Conservation (phyloP, 352 stramenopile species). For the Phytopythium aichiense region DNA sequence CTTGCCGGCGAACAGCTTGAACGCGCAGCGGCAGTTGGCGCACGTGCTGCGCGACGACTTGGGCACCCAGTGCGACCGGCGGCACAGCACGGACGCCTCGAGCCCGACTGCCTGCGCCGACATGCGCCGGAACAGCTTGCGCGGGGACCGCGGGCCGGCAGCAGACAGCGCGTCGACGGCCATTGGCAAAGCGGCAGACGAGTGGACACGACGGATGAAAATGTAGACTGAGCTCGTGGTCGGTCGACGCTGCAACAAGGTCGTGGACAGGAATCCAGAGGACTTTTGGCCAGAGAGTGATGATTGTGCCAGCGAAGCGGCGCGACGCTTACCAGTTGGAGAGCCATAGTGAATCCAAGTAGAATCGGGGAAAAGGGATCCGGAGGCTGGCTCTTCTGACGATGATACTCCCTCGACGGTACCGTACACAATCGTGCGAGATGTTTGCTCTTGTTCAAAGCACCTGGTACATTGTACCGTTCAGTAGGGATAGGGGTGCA, state of each 20-base stretch:
- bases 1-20: slow-evolving; percentile 62
- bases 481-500: too few relatives aligned
- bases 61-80: slow-evolving; percentile 70
- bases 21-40: slow-evolving; percentile 58
- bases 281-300: not conserved
- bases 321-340: not conserved
- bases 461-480: too few relatives aligned
- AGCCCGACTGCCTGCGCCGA: slow-evolving; percentile 65
- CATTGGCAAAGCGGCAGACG: not conserved
- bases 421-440: not conserved
- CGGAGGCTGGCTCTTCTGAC: slow-evolving; percentile 2
- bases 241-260: slow-evolving; percentile 5
- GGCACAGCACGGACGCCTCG: slow-evolving; percentile 61
- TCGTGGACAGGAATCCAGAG: not conserved
- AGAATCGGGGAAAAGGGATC: slow-evolving; percentile 1
- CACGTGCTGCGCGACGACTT: slow-evolving; percentile 62
- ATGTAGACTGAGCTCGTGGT: slow-evolving; percentile 1
- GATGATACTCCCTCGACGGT: not conserved
- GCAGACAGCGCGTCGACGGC: slow-evolving; percentile 4
- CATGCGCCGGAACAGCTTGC: slow-evolving; percentile 48
- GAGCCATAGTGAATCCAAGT: not conserved
- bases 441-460: too few relatives aligned
- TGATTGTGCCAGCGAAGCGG: slow-evolving; percentile 6
- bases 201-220: not conserved
- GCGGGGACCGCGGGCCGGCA: slow-evolving; percentile 3